phyloP scores from a whole-genome alignment of 2,329 filamentous ascomycete genomes.

The Monilinia fructicola region DNA sequence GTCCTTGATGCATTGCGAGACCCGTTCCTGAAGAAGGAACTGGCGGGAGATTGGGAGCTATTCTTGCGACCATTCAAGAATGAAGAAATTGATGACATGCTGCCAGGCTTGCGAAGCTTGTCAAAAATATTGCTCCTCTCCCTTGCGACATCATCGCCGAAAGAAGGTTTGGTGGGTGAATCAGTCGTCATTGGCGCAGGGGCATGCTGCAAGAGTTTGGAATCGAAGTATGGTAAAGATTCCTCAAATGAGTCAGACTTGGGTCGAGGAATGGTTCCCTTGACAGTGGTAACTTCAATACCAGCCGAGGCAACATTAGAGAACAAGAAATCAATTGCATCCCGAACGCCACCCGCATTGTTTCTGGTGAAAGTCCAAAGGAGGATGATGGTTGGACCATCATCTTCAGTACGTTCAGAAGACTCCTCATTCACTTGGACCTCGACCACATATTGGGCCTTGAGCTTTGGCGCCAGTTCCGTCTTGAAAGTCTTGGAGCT shows the following conservation, averaged over 20 bases:
- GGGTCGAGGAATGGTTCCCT: slow-evolving; percentile 93
- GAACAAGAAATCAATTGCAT: slow-evolving; percentile 93
- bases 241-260: slow-evolving; percentile 99
- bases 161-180: slow-evolving; percentile 82
- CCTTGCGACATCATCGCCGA: slow-evolving; percentile 75
- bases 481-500: slow-evolving; percentile 76
- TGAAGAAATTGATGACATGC: slow-evolving; percentile 92
- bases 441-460: slow-evolving; percentile 88
- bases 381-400: slow-evolving; percentile 59
- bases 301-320: slow-evolving; percentile 81
- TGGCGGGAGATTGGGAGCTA: slow-evolving; percentile 77
- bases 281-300: slow-evolving; percentile 84
- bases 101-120: slow-evolving; percentile 88
- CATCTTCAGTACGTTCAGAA: slow-evolving; percentile 58
- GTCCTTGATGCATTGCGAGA: slow-evolving; percentile 90
- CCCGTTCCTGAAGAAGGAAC: slow-evolving; percentile 88
- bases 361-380: slow-evolving; percentile 89
- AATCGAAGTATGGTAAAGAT: slow-evolving; percentile 93
- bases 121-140: slow-evolving; percentile 86
- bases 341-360: slow-evolving; percentile 90
- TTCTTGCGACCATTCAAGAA: slow-evolving; percentile 96
- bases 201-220: slow-evolving; percentile 91
- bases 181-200: slow-evolving; percentile 78
- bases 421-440: slow-evolving; percentile 69
- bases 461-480: slow-evolving; percentile 80